These are phyloP conservation scores for Monosporascus sp. DNA, from an alignment of 2,329 filamentous ascomycete genomes.

Conservation along the genomic window DNA sequence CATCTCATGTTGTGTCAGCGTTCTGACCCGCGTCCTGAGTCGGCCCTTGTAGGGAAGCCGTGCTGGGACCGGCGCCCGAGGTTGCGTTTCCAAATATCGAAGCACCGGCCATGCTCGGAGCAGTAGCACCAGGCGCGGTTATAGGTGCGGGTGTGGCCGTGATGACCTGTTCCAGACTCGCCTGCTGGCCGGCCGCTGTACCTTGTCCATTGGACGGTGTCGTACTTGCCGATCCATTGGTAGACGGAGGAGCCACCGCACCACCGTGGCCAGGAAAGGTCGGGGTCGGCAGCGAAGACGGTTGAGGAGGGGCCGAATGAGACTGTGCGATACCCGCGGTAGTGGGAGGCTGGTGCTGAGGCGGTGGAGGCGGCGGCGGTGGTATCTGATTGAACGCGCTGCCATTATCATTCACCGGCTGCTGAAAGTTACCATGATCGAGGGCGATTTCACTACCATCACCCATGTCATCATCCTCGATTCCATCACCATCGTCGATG, in stretches of 20 bases:
- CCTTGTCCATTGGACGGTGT: not conserved
- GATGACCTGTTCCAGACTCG: conserved; percentile 4
- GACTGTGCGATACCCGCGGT: not conserved
- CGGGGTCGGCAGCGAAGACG: not conserved
- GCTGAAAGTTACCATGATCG: conserved; percentile 13
- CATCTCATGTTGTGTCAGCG: not conserved
- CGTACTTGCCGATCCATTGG: not conserved
- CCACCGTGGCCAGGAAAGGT: not conserved
- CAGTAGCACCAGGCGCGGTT: conserved; percentile 4
- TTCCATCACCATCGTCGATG: conserved; percentile 25
- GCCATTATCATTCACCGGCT: conserved; percentile 13
- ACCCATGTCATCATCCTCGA: conserved; percentile 30
- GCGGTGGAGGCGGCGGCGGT: conserved; percentile 18
- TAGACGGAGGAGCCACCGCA: not conserved
- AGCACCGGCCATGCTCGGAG: conserved; percentile 22
- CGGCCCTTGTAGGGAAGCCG: conserved; percentile 22
- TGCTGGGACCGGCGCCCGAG: conserved; percentile 19
- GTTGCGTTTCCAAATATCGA: conserved; percentile 13
- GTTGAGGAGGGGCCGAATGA: conserved; percentile 1
- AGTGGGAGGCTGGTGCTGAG: conserved; percentile 4
- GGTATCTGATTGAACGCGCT: conserved; percentile 8
- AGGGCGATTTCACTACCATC: conserved; percentile 29
- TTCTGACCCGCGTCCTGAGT: conserved; percentile 1
- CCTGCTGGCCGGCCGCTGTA: not conserved
- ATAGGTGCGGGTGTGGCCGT: not conserved